phyloP scores from a whole-genome alignment of 768 basidiomycete genomes.

The Stropharia rugosoannulata region DNA sequence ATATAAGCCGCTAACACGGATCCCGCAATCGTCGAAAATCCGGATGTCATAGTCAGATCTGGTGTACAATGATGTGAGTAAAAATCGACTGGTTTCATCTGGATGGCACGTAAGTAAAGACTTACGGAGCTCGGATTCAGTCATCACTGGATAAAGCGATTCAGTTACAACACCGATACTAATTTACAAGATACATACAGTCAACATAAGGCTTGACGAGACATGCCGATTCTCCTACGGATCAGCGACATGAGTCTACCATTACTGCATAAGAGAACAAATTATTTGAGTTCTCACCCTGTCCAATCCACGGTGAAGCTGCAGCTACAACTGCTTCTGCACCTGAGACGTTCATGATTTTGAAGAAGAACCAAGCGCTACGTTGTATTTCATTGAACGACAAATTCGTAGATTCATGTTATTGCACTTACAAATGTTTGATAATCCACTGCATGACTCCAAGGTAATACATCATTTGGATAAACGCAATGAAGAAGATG shows the following conservation, averaged over 20 bases:
- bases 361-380: slow-evolving; percentile 93
- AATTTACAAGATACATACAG: slow-evolving; percentile 25
- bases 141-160: slow-evolving; percentile 55
- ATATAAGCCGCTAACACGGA: slow-evolving; percentile 88
- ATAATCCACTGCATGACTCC: slow-evolving; percentile 96
- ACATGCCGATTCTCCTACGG: slow-evolving; percentile 70
- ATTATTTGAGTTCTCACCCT: slow-evolving; percentile 41
- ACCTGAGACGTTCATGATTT: slow-evolving; percentile 86
- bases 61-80: not conserved
- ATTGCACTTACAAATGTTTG: slow-evolving; percentile 63
- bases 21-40: slow-evolving; percentile 92
- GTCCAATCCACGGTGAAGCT: slow-evolving; percentile 89
- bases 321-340: slow-evolving; percentile 93
- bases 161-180: not conserved
- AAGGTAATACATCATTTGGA: slow-evolving; percentile 89
- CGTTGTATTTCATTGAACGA: not conserved
- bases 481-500: slow-evolving; percentile 93
- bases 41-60: slow-evolving; percentile 86
- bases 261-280: no score
- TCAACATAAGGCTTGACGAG: slow-evolving; percentile 84
- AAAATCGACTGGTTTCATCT: not conserved
- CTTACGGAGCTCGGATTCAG: slow-evolving; percentile 72
- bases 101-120: not conserved
- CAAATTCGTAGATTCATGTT: not conserved
- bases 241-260: not conserved